These are phyloP conservation scores for Macrophomina phaseolina DNA, from an alignment of 2,329 filamentous ascomycete genomes.

Conservation along the genomic window DNA sequence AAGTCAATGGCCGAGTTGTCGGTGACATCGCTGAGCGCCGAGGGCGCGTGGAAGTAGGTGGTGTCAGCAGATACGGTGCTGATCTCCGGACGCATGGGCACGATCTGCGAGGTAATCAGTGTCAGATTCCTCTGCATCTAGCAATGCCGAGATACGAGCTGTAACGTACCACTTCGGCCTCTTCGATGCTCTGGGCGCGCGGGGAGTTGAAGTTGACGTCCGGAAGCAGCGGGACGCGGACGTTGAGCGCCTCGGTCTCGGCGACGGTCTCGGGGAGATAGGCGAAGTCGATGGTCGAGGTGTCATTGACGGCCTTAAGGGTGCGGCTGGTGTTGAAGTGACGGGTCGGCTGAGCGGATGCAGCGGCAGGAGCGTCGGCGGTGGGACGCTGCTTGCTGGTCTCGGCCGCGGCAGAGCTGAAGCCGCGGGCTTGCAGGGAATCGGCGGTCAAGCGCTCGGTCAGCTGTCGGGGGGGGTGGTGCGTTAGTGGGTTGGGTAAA, in stretches of 20 bases:
- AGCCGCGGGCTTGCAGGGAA: constrained; percentile 56
- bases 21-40: constrained; percentile 62
- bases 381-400: constrained; percentile 50
- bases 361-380: constrained; percentile 34
- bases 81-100: constrained; percentile 64
- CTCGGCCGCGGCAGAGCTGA: constrained; percentile 58
- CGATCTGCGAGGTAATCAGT: neutral
- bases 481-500: constrained; percentile 19
- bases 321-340: constrained; percentile 68
- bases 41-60: constrained; percentile 55
- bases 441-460: constrained; percentile 61
- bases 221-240: constrained; percentile 58
- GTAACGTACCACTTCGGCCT: constrained; percentile 3
- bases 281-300: constrained; percentile 67
- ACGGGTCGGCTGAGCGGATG: constrained; percentile 47
- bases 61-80: constrained; percentile 57
- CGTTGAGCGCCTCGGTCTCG: constrained; percentile 48
- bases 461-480: constrained; percentile 44
- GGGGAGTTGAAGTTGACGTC: constrained; percentile 26
- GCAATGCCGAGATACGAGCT: neutral
- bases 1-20: constrained; percentile 49
- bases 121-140: constrained; percentile 21
- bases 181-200: constrained; percentile 9
- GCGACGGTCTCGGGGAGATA: constrained; percentile 63
- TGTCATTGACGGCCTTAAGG: constrained; percentile 62